These are phyloP conservation scores for Grifola frondosa DNA, from an alignment of 1,284 basidiomycete genomes.

Conservation along the genomic window DNA sequence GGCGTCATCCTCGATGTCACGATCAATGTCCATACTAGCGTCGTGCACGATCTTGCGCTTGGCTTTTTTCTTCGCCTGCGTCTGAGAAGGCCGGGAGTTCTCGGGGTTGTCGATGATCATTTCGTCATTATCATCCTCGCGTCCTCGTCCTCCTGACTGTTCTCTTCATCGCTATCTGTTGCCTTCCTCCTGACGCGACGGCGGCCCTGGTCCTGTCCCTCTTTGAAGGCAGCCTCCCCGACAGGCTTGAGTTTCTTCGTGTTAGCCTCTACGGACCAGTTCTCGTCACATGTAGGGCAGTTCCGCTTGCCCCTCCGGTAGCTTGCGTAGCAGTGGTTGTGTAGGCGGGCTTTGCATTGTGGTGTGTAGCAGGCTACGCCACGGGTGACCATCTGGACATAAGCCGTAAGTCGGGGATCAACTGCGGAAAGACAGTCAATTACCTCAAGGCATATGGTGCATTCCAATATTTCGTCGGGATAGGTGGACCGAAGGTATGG, in stretches of 20 bases:
- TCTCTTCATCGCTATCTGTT: conserved; percentile 39
- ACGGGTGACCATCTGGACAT: conserved; percentile 57
- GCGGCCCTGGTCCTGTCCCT: conserved; percentile 55
- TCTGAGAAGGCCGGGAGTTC: conserved; percentile 25
- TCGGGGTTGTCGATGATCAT: conserved; percentile 36
- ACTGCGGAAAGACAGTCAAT: conserved; percentile 18
- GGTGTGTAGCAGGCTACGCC: conserved; percentile 63
- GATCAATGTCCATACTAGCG: conserved; percentile 35
- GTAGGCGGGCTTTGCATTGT: conserved; percentile 67
- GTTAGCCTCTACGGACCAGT: conserved; percentile 54
- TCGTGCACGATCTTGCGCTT: conserved; percentile 30
- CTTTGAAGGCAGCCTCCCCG: conserved; percentile 63
- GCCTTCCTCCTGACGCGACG: conserved; percentile 40
- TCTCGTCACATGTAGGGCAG: conserved; percentile 58
- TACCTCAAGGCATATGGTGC: conserved; percentile 74
- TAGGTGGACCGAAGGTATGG: conserved; percentile 76
- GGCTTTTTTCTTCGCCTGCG: conserved; percentile 29
- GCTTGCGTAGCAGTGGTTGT: conserved; percentile 62
- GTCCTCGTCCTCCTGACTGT: conserved; percentile 44
- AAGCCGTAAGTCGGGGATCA: not conserved
- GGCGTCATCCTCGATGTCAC: conserved; percentile 36
- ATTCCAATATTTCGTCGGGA: conserved; percentile 69
- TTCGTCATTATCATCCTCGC: conserved; percentile 40
- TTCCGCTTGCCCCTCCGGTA: conserved; percentile 40
- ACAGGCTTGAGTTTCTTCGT: conserved; percentile 47